A percentile compares a stretch with the other conserved stretches of the same genome.
Evolutionary conservation across 805 yeast genomes (phyloP).

Genomic region (Ascoidea tarda): DNA sequence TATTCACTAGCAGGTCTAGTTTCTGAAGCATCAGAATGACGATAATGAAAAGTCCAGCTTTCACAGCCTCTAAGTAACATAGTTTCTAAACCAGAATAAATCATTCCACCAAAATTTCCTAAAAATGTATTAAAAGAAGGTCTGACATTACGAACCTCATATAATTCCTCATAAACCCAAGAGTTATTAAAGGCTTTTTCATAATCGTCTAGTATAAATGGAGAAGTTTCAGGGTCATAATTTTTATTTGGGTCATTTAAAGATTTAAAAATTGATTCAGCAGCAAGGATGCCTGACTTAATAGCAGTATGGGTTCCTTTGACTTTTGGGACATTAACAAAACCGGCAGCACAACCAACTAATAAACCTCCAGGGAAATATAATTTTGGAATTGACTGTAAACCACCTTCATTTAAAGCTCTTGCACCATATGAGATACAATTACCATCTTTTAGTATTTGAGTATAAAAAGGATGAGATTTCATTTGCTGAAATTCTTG

Average conservation of each 20-base stretch:
- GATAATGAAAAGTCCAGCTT: constrained; percentile 78
- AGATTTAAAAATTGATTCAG: constrained; percentile 57
- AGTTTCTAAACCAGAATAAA: constrained; percentile 75
- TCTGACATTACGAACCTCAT: constrained; percentile 78
- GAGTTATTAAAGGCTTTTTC: constrained; percentile 55
- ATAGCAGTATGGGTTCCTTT: constrained; percentile 98
- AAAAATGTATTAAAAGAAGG: constrained; percentile 75
- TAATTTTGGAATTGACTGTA: constrained; percentile 81
- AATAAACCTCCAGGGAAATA: constrained; percentile 93
- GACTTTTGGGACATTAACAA: constrained; percentile 92
- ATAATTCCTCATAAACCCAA: constrained; percentile 78
- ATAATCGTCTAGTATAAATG: constrained; percentile 39
- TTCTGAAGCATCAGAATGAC: constrained; percentile 52
- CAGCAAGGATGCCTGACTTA: constrained; percentile 92
- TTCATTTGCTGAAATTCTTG: constrained; percentile 94
- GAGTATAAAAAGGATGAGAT: constrained; percentile 71
- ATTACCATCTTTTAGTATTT: constrained; percentile 73
- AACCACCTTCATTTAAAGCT: constrained; percentile 95
- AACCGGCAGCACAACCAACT: constrained; percentile 94
- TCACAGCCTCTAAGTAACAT: constrained; percentile 62
- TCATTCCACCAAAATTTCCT: constrained; percentile 73
- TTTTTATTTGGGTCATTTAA: constrained; percentile 28
- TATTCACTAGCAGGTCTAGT: constrained; percentile 56
- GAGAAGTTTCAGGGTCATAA: constrained; percentile 16
- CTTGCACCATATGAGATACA: constrained; percentile 93